Percentiles rank a stretch among this genome's conserved stretches.
These are phyloP conservation scores for Saxophila tyrrhenica DNA, from an alignment of 495 filamentous ascomycete genomes.

Conservation along the genomic window DNA sequence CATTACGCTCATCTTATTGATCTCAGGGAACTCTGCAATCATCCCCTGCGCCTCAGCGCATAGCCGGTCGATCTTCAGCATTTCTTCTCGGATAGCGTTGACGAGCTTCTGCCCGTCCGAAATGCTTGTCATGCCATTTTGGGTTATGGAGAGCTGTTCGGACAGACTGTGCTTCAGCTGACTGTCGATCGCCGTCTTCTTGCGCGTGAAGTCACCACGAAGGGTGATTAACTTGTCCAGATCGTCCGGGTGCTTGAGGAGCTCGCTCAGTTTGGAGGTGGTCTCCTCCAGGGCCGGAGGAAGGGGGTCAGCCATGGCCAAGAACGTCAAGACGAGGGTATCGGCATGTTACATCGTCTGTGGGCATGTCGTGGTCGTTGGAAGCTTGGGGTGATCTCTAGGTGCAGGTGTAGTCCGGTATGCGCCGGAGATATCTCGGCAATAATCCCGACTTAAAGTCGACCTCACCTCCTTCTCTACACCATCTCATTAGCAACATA, in stretches of 20 bases:
- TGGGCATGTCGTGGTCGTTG: too few species aligned
- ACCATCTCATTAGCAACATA: neutral
- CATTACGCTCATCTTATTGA: slow-evolving; percentile 84
- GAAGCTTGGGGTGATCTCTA: neutral
- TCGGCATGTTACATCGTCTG: too few species aligned
- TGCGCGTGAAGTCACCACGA: slow-evolving; percentile 86
- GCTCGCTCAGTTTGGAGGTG: slow-evolving; percentile 59
- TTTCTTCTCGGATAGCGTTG: slow-evolving; percentile 85
- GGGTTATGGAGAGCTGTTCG: slow-evolving; percentile 85
- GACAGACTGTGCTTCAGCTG: slow-evolving; percentile 77
- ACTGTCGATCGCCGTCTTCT: slow-evolving; percentile 81
- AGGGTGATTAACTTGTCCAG: slow-evolving; percentile 87
- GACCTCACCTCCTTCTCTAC: neutral
- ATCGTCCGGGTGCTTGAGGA: slow-evolving; percentile 65
- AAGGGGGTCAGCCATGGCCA: slow-evolving; percentile 36
- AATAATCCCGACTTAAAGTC: neutral
- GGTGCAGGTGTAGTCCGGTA: neutral
- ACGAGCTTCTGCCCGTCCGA: slow-evolving; percentile 80
- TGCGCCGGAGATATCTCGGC: neutral
- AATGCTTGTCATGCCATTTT: slow-evolving; percentile 77
- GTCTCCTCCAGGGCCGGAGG: slow-evolving; percentile 39
- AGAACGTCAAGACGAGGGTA: too few species aligned
- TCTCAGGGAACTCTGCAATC: slow-evolving; percentile 92
- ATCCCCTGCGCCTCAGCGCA: slow-evolving; percentile 93
- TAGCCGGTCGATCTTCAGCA: slow-evolving; percentile 95